These are phyloP conservation scores for Aspergillus biplanus DNA, from an alignment of 495 filamentous ascomycete species.

Conservation along the genomic window DNA sequence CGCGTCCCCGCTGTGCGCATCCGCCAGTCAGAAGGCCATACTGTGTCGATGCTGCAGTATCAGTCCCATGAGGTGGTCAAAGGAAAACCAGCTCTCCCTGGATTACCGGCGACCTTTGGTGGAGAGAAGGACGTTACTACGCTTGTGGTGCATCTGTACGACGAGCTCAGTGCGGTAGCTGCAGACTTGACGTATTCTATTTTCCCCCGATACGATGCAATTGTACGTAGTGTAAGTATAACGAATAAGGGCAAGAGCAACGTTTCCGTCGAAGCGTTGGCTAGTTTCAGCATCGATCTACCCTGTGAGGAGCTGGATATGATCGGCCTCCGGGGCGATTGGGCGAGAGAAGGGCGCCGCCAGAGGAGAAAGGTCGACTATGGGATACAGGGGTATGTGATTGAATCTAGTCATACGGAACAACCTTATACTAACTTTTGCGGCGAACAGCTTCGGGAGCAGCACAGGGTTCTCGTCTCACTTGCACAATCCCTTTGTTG, in stretches of 20 bases:
- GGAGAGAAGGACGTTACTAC: slow-evolving; percentile 52
- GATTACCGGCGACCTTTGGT: slow-evolving; percentile 56
- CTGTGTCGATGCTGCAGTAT: slow-evolving; percentile 53
- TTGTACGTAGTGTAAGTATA: slow-evolving; percentile 55
- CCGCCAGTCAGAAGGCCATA: slow-evolving; percentile 52
- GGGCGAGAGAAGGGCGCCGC: slow-evolving; percentile 53
- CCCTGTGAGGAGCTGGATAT: slow-evolving; percentile 58
- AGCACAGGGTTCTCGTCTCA: slow-evolving; percentile 57
- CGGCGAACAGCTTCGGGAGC: slow-evolving; percentile 47
- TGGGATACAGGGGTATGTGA: slow-evolving; percentile 36
- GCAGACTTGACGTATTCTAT: slow-evolving; percentile 58
- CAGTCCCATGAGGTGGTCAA: slow-evolving; percentile 44
- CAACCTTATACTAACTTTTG: neutral
- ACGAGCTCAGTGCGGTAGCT: slow-evolving; percentile 51
- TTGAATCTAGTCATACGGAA: neutral
- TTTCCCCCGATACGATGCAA: slow-evolving; percentile 55
- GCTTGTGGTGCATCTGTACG: slow-evolving; percentile 53
- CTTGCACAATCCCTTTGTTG: slow-evolving; percentile 58
- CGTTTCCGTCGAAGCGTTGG: slow-evolving; percentile 51
- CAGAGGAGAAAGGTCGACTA: slow-evolving; percentile 41
- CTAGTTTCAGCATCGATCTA: slow-evolving; percentile 56
- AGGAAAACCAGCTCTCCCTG: slow-evolving; percentile 51
- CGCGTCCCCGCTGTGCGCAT: slow-evolving; percentile 57
- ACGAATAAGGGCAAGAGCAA: slow-evolving; percentile 51
- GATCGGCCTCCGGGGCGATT: slow-evolving; percentile 55